Percentiles rank a stretch among this genome's conserved stretches.
Evolutionary conservation across 108 stramenopile genomes (phyloP).

Genomic region (Licmophora abbreviata): DNA sequence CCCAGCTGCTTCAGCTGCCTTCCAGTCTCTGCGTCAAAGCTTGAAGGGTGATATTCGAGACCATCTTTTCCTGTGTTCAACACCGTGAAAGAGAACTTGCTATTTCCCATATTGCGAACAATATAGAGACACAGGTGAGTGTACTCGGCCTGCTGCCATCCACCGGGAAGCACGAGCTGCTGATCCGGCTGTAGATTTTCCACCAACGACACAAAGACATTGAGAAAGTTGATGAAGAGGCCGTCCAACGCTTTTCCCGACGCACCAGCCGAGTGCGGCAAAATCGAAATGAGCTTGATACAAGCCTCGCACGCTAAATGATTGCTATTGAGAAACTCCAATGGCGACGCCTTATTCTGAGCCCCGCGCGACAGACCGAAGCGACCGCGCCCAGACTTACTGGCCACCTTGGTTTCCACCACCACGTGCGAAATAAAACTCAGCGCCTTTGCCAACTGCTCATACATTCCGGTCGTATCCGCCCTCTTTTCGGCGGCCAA

Average conservation of each 20-base stretch:
- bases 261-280: slow-evolving; percentile 80
- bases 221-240: slow-evolving; percentile 78
- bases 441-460: slow-evolving; percentile 75
- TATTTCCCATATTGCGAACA: slow-evolving; percentile 57
- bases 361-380: slow-evolving; percentile 15
- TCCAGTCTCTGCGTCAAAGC: slow-evolving; percentile 74
- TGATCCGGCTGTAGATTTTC: slow-evolving; percentile 69
- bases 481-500: slow-evolving; percentile 37
- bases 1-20: slow-evolving; percentile 75
- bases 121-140: slow-evolving; percentile 79
- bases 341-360: slow-evolving; percentile 19
- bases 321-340: slow-evolving; percentile 55
- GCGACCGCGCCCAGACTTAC: slow-evolving; percentile 26
- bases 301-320: slow-evolving; percentile 76
- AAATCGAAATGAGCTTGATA: slow-evolving; percentile 69
- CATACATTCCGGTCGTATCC: slow-evolving; percentile 60
- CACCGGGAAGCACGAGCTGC: slow-evolving; percentile 80
- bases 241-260: slow-evolving; percentile 70
- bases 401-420: slow-evolving; percentile 42
- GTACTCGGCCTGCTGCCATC: slow-evolving; percentile 82
- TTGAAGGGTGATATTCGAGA: slow-evolving; percentile 78
- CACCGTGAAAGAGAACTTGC: slow-evolving; percentile 77
- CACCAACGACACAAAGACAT: slow-evolving; percentile 75
- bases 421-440: slow-evolving; percentile 79
- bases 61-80: slow-evolving; percentile 82